Evolutionary conservation across 2,329 filamentous ascomycete species (phyloP).

Genomic region (Cryphonectria japonica): DNA sequence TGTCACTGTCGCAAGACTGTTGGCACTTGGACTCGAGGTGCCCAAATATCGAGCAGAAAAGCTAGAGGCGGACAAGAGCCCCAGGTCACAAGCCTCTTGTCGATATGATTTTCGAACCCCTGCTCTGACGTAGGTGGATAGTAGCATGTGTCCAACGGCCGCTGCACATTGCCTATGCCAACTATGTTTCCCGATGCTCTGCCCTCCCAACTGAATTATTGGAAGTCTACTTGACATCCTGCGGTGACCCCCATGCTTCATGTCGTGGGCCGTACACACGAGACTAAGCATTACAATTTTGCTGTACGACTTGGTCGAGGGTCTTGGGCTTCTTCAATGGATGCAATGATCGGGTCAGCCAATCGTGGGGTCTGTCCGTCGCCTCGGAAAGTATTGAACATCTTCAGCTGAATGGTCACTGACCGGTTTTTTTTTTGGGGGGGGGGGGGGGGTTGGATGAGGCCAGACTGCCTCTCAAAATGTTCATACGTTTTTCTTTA

Average conservation of each 20-base stretch:
- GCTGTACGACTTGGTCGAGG: neutral
- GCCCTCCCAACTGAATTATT: neutral
- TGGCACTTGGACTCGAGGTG: neutral
- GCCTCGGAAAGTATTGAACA: neutral
- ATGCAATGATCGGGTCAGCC: neutral
- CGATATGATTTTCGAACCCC: neutral
- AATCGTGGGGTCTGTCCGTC: neutral
- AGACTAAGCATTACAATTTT: neutral
- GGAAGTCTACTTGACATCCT: conserved; percentile 8
- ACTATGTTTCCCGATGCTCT: neutral
- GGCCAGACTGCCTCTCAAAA: neutral
- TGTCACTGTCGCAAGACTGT: neutral
- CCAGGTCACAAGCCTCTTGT: neutral
- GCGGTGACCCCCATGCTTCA: conserved; percentile 4
- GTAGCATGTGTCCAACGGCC: conserved; percentile 1
- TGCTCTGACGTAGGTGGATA: neutral
- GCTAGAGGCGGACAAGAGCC: neutral
- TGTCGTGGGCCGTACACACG: conserved; percentile 3
- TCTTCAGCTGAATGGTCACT: neutral
- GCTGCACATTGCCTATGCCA: neutral
- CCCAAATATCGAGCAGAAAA: neutral
- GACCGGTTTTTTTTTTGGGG: neutral
- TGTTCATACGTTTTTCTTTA: neutral
- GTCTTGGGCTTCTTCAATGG: neutral
- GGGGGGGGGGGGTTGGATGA: too few relatives aligned